These are phyloP conservation scores for Pistacia atlantica DNA, from an alignment of 345 rosid species.

Conservation along the genomic window DNA sequence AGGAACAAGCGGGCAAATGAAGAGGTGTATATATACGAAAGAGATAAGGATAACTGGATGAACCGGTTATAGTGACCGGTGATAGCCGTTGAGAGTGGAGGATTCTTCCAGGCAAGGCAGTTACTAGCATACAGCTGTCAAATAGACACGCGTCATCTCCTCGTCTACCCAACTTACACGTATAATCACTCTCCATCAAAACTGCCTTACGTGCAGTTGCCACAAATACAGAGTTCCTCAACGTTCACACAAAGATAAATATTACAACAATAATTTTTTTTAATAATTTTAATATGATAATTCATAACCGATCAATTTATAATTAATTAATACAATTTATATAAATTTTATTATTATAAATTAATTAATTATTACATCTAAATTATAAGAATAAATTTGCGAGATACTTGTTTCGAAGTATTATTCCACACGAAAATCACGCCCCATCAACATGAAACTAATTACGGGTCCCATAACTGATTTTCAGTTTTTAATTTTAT, in stretches of 20 bases:
- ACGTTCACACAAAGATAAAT: constrained; percentile 7
- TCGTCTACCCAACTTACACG: constrained; percentile 41
- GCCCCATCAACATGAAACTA: constrained; percentile 4
- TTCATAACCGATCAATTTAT: too few relatives aligned
- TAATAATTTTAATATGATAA: too few relatives aligned
- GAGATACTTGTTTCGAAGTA: too few relatives aligned
- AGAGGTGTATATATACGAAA: constrained; percentile 26
- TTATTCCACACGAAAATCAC: not conserved
- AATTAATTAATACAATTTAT: too few relatives aligned
- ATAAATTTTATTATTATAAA: too few relatives aligned
- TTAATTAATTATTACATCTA: too few relatives aligned
- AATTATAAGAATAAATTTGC: too few relatives aligned
- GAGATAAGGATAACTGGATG: constrained; percentile 53
- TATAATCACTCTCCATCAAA: constrained; percentile 23
- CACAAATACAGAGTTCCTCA: constrained; percentile 21
- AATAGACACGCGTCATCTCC: constrained; percentile 51
- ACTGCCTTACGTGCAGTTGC: constrained; percentile 29
- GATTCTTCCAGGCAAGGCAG: constrained; percentile 68
- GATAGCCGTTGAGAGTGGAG: constrained; percentile 37
- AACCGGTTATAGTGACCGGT: constrained; percentile 59
- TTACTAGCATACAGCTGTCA: constrained; percentile 72
- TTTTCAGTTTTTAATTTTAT: not conserved
- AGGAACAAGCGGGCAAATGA: constrained; percentile 8
- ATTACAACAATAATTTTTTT: too few relatives aligned
- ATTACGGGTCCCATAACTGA: too few relatives aligned